Conservation (phyloP, 176 grass and related monocot species). For the Bolboschoenus planiculmis region DNA sequence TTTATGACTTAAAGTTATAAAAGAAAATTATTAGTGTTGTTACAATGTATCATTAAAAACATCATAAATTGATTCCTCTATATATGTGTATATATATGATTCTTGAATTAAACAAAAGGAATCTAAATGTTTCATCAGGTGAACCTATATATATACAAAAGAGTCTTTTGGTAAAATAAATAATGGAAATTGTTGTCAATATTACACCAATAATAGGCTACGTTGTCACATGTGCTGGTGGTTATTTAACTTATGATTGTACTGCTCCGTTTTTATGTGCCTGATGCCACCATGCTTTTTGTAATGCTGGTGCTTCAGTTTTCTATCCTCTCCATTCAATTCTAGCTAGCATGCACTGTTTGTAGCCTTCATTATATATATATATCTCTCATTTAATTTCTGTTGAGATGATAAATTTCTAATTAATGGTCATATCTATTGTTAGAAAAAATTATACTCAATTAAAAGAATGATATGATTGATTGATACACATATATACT, state of each 20-base stretch:
- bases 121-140: neutral
- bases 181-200: constrained; percentile 13
- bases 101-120: no score
- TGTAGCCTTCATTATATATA: neutral
- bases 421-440: neutral
- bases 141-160: neutral
- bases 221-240: constrained; percentile 2
- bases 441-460: neutral
- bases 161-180: neutral
- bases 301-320: neutral
- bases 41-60: no score
- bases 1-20: no score
- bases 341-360: no score
- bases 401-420: neutral
- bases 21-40: no score
- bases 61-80: no score
- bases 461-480: neutral
- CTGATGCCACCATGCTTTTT: no score
- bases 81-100: no score
- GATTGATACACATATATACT: neutral
- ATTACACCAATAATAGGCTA: constrained; percentile 18
- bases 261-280: neutral
- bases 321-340: neutral
- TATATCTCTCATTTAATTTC: neutral
- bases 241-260: constrained; percentile 2